Evolutionary conservation across 2,329 filamentous ascomycete species (phyloP), one percentile per base, ranked within the genome.

Genomic region (Cladosporium sp.): DNA sequence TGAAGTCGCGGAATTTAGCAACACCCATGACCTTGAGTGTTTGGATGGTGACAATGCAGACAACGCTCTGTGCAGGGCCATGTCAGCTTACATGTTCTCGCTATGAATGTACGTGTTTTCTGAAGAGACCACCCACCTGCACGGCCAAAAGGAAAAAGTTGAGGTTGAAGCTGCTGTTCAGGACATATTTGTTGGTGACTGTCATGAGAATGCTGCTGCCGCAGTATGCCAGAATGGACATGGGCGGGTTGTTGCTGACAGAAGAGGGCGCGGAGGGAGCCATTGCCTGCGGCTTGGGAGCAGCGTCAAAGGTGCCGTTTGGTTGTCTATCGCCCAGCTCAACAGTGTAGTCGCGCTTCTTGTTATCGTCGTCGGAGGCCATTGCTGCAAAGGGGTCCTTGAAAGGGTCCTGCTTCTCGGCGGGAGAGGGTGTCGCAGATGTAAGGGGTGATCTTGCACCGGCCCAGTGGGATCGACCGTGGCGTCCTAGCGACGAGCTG

Each of bases 181-280:
- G 85, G 62, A 97, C 92, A 74, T 95, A 99, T 81, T 99, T 99
- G 79, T 99, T 99, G 74, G 95, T 94, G n/a, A 97, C 90, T 7
- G 94, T 99, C 94, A 99, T 99, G 74, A 93, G 84, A 71, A 99
- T 99, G n/a, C 92, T 97, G 54, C 93, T 90, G 68, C 89, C 80
- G 75, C 94, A 99, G 80, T 99, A 99, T 49, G 90, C 85, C 64
- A 96, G 71, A 67, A 99, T 89, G 20, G 93, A 91, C 48, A 94
- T 73, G 45, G 84, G 78, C 15, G 91, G 90, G 74, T 85, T 94
- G 76, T 91, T 76, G 68, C 71, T 61, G 69, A 62, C 73, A 70
- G 55, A 72, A 71, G 56, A 74, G 69, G 73, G 70, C 74, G 74
- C 63, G 70, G 72, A 71, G 67, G 71, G 76, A 67, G 64, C 77